Evolutionary conservation across 108 stramenopile species (phyloP).

Genomic region (Epithemia pelagica): DNA sequence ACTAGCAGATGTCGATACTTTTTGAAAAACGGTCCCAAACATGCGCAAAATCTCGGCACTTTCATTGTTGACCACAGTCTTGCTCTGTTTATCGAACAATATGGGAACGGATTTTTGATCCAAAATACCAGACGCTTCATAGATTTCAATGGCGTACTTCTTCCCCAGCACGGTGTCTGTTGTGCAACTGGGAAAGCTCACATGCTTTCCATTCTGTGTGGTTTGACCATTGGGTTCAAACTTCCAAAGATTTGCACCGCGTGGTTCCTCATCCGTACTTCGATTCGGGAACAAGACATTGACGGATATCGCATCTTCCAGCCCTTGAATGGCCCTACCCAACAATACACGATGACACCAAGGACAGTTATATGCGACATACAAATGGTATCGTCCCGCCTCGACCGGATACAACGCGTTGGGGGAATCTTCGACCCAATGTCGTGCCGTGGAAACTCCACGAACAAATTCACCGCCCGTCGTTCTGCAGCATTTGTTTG

Average conservation of each 20-base stretch:
- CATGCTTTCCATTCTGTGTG: conserved; percentile 16
- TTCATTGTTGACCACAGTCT: conserved; percentile 91
- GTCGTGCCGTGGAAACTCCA: conserved; percentile 31
- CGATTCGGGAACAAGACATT: conserved; percentile 35
- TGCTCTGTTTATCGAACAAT: conserved; percentile 85
- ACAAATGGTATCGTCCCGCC: conserved; percentile 38
- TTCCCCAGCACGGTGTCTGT: conserved; percentile 28
- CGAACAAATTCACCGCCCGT: conserved; percentile 33
- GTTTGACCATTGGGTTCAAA: conserved; percentile 33
- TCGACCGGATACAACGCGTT: conserved; percentile 37
- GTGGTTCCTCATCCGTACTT: conserved; percentile 20
- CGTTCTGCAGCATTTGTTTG: conserved; percentile 29
- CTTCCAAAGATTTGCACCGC: conserved; percentile 33
- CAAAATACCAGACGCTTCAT: conserved; percentile 22
- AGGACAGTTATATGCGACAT: conserved; percentile 47
- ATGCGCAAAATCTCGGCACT: conserved; percentile 90
- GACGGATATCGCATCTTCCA: conserved; percentile 27
- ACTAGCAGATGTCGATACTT: conserved; percentile 32
- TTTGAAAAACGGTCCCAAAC: conserved; percentile 76
- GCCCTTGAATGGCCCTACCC: conserved; percentile 36
- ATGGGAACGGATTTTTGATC: conserved; percentile 75
- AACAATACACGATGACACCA: conserved; percentile 49
- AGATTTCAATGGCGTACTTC: conserved; percentile 27
- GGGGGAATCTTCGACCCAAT: conserved; percentile 30
- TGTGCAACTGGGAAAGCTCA: conserved; percentile 23